phyloP scores from a whole-genome alignment of 208 protist species.

The Naegleria gruberi region DNA sequence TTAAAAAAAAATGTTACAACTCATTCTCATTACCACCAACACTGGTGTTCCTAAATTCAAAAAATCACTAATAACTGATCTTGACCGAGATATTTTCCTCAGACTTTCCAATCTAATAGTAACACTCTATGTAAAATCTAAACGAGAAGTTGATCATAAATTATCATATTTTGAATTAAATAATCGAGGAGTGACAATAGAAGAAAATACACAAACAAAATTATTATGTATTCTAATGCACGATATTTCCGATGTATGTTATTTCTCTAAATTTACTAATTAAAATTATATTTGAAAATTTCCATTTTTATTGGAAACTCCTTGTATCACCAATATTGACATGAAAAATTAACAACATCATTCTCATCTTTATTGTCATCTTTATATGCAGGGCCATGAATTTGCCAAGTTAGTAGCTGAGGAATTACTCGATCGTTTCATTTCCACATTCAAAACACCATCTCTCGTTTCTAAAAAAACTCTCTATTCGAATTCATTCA shows the following conservation, averaged over 20 bases:
- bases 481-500: neutral
- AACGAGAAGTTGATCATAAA: conserved; percentile 4
- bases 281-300: no score
- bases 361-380: no score
- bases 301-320: no score
- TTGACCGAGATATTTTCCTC: neutral
- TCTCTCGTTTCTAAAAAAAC: neutral
- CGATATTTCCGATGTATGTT: neutral
- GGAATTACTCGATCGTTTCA: neutral
- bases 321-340: neutral
- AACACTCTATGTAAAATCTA: neutral
- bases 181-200: neutral
- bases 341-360: neutral
- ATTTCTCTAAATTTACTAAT: no score
- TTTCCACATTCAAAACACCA: neutral
- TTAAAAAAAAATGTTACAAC: neutral
- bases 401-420: neutral
- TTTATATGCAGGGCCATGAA: neutral
- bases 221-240: conserved; percentile 7
- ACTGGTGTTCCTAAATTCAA: neutral
- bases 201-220: neutral
- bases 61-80: neutral
- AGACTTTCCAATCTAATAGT: neutral
- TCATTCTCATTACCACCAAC: neutral
- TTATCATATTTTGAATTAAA: neutral